A percentile compares a stretch with the other conserved stretches of the same genome.
Evolutionary conservation across 129 eudicot species (phyloP).

Genomic region (Apium graveolens): DNA sequence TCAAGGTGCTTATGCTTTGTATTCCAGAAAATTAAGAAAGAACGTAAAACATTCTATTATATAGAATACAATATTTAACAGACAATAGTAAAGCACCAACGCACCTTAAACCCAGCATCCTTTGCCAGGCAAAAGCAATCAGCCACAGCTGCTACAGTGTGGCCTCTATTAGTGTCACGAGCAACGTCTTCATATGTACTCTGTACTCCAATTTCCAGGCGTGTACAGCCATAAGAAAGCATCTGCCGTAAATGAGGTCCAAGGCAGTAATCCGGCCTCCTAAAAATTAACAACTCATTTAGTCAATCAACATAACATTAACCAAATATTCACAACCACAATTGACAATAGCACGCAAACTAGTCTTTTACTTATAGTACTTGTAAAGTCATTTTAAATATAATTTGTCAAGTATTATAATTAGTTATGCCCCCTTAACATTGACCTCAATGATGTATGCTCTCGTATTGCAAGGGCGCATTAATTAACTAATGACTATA

Average conservation of each 20-base stretch:
- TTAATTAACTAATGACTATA: neutral
- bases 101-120: conserved; percentile 98
- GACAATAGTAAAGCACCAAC: conserved; percentile 28
- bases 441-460: neutral
- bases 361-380: neutral
- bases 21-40: neutral
- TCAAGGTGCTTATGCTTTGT: neutral
- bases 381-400: neutral
- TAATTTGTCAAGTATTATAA: neutral
- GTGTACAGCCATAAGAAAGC: conserved; percentile 91
- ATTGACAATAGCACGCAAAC: neutral
- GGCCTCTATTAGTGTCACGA: conserved; percentile 96
- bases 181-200: conserved; percentile 99
- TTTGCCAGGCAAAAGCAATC: conserved; percentile 95
- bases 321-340: neutral
- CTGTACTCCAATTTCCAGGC: conserved; percentile 94
- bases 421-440: neutral
- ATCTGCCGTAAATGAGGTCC: conserved; percentile 97
- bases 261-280: conserved; percentile 98
- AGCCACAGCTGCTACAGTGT: conserved; percentile 98
- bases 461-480: neutral
- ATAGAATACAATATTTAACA: neutral
- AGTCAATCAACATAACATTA: neutral
- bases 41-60: neutral
- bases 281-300: conserved; percentile 8